Percentiles rank a stretch among this genome's conserved stretches.
Conservation (phyloP, 805 yeast genomes). For the Yarrowia osloensis region DNA sequence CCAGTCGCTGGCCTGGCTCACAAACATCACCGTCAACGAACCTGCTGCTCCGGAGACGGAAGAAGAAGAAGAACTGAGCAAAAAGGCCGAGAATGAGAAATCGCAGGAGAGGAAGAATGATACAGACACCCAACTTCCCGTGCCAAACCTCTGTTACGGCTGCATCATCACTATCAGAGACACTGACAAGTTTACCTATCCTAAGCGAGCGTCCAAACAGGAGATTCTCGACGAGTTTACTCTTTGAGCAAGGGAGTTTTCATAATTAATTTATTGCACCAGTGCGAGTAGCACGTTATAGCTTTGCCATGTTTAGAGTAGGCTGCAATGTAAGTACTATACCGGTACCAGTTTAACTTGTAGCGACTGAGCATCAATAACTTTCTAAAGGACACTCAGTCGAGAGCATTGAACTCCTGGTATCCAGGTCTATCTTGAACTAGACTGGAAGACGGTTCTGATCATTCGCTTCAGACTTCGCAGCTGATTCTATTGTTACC, state of each 20-base stretch:
- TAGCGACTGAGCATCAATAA: too few species aligned
- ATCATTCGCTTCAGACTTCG: too few species aligned
- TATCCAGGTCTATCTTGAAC: too few species aligned
- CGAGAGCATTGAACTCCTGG: too few species aligned
- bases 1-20: slow-evolving; percentile 12
- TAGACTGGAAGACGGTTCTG: too few species aligned
- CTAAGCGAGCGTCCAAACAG: slow-evolving; percentile 14
- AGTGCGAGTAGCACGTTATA: too few species aligned
- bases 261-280: neutral
- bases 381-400: too few species aligned
- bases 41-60: slow-evolving; percentile 15
- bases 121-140: neutral
- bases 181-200: neutral
- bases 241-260: neutral
- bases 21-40: slow-evolving; percentile 22
- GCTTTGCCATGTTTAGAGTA: too few species aligned
- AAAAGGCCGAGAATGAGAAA: neutral
- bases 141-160: slow-evolving; percentile 22
- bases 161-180: slow-evolving; percentile 24
- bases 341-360: too few species aligned
- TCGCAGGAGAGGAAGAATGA: neutral
- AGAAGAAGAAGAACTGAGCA: neutral
- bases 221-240: slow-evolving; percentile 19
- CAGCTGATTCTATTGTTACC: too few species aligned
- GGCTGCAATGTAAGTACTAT: too few species aligned